Evolutionary conservation across 495 filamentous ascomycete species (phyloP).

Genomic region (Neurospora sp.): DNA sequence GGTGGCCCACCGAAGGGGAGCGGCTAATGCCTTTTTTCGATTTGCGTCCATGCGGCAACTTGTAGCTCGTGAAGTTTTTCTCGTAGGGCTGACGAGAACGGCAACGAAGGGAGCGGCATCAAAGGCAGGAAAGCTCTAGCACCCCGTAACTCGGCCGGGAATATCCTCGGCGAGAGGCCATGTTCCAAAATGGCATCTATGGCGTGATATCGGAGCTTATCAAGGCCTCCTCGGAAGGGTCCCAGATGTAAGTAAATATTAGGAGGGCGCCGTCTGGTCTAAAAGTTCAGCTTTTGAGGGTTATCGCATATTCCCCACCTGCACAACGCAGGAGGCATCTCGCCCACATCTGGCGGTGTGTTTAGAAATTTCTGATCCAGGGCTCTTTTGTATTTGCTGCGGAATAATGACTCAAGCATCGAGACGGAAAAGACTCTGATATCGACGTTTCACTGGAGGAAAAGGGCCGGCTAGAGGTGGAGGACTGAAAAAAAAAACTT

Average conservation of each 20-base stretch:
- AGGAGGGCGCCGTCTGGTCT: not conserved
- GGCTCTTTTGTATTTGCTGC: not conserved
- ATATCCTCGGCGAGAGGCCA: not conserved
- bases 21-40: not conserved
- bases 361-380: not conserved
- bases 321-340: not conserved
- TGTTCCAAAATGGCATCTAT: not conserved
- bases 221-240: not conserved
- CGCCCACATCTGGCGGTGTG: not conserved
- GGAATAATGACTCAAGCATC: not conserved
- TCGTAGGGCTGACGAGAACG: not conserved
- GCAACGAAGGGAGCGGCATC: not conserved
- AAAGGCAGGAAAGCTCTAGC: not conserved
- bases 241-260: not conserved
- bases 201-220: not conserved
- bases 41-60: not conserved
- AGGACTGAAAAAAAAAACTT: not conserved
- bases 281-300: not conserved
- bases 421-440: not conserved
- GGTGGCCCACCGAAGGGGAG: not conserved
- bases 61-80: not conserved
- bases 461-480: not conserved
- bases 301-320: not conserved
- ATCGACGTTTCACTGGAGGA: not conserved
- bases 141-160: not conserved